Conservation (phyloP, 2,329 filamentous ascomycete genomes). For the Talaromyces atroroseus region DNA sequence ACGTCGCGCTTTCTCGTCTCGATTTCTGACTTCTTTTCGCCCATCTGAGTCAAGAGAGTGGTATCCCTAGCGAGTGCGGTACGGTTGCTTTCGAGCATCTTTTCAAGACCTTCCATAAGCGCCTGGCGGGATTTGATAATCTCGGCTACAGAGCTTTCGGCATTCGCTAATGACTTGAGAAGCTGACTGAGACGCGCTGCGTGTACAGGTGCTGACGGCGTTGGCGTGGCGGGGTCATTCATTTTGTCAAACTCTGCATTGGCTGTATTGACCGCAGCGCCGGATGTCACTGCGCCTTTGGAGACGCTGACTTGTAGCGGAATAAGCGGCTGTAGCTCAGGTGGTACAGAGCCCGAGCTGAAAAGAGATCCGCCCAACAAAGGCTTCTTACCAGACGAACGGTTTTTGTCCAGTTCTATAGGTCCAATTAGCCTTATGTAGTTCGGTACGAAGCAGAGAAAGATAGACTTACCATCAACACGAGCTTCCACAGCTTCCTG, state of each 20-base stretch:
- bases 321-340: slow-evolving; percentile 71
- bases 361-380: slow-evolving; percentile 66
- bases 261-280: slow-evolving; percentile 62
- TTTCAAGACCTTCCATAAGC: slow-evolving; percentile 75
- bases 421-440: slow-evolving; percentile 4
- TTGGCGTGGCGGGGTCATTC: slow-evolving; percentile 61
- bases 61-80: slow-evolving; percentile 66
- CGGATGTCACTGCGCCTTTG: slow-evolving; percentile 65
- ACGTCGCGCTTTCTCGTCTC: slow-evolving; percentile 83
- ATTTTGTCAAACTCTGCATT: slow-evolving; percentile 80
- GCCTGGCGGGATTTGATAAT: slow-evolving; percentile 78
- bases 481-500: slow-evolving; percentile 74
- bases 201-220: slow-evolving; percentile 81
- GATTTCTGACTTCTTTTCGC: slow-evolving; percentile 62
- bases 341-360: slow-evolving; percentile 58
- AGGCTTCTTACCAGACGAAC: slow-evolving; percentile 49
- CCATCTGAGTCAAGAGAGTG: slow-evolving; percentile 57
- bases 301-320: slow-evolving; percentile 66
- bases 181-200: slow-evolving; percentile 83
- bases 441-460: neutral
- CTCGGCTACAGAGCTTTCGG: slow-evolving; percentile 82
- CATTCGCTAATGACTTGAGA: slow-evolving; percentile 81
- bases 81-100: slow-evolving; percentile 69
- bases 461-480: slow-evolving; percentile 60
- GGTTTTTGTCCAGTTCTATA: slow-evolving; percentile 52